These are phyloP conservation scores for Aspergillus nomiae DNA, from an alignment of 2,329 filamentous ascomycete species.

Conservation along the genomic window DNA sequence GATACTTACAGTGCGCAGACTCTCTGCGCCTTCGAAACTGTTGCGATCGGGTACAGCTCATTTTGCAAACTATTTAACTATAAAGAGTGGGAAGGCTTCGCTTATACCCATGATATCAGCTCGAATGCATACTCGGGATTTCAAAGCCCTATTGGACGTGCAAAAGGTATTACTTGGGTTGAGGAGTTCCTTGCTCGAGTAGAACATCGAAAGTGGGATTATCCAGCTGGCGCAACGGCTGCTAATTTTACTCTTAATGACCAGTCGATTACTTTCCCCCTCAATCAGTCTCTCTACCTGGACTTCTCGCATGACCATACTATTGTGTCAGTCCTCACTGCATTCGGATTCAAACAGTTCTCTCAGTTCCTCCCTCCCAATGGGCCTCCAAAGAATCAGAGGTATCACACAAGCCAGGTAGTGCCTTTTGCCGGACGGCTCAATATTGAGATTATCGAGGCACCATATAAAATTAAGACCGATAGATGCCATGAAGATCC, in stretches of 20 bases:
- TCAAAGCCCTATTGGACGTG: slow-evolving; percentile 67
- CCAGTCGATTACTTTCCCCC: slow-evolving; percentile 68
- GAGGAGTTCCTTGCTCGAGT: slow-evolving; percentile 73
- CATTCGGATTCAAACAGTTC: slow-evolving; percentile 73
- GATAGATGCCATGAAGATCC: no score
- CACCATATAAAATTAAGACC: no score
- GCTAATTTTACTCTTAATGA: slow-evolving; percentile 43
- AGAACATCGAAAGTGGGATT: slow-evolving; percentile 29
- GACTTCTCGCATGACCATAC: no score
- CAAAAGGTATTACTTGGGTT: slow-evolving; percentile 73
- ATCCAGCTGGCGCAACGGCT: slow-evolving; percentile 44
- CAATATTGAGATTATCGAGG: no score
- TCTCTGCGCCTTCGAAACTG: slow-evolving; percentile 76
- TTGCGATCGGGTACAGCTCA: slow-evolving; percentile 72
- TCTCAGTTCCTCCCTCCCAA: slow-evolving; percentile 59
- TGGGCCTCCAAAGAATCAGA: slow-evolving; percentile 47
- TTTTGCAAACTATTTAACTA: slow-evolving; percentile 77
- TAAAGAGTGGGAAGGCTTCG: slow-evolving; percentile 72
- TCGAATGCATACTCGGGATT: slow-evolving; percentile 66
- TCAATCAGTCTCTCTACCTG: slow-evolving; percentile 71
- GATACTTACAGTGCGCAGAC: slow-evolving; percentile 71
- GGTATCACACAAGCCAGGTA: slow-evolving; percentile 67
- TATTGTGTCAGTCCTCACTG: no score
- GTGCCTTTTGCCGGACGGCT: slow-evolving; percentile 72
- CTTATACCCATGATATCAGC: slow-evolving; percentile 68